Base-by-base conservation (phyloP, 305 asterid genomes). In the Fraxinus sp. region DNA sequence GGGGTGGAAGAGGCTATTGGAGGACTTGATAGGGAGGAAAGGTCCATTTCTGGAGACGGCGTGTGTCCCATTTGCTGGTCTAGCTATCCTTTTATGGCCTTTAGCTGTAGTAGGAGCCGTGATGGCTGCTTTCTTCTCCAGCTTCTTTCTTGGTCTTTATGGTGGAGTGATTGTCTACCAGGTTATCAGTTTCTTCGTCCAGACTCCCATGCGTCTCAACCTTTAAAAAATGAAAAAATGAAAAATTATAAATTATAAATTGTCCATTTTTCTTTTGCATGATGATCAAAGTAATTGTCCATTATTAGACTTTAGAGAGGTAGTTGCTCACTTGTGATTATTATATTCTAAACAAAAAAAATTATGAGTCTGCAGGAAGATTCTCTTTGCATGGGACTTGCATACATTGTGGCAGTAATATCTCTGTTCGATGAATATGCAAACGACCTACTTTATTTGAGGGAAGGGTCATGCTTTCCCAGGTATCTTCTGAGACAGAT, bases 41-140 rank as follows among this genome's bases (percentile, higher is more conserved):
- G 98, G 98, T 13, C 98, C 98, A 9, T 95, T 95, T 87, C 88
- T 95, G 75, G 98, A 95, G 90, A 88, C 94, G 0, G 94, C 93
- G 0, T 95, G 99, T 81, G 97, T 94, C 36, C 99, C 98, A 0
- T 94, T 95, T 87, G 97, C 98, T 55, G 99, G 94, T 75, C 91
- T 95, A 49, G 93, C 98, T 32, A 90, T 95, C 87, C 64, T 95
- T 59, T 86, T 95, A 1, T 95, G 99, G 98, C 99, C 99, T 76
- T 79, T 95, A 80, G 99, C 97, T 55, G 99, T 94, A 16, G 79
- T 85, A 18, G 99, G 93, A 32, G 91, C 91, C 1, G 87, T 92
- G 35, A 66, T 89, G 81, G 98, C 95, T 0, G 71, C 97, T 66
- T 90, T 88, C 77, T 82, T 95, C 39, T 90, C 94, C n/a, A 94